phyloP scores from a whole-genome alignment of 306 rosid genomes.

The Glycyrrhiza uralensis region DNA sequence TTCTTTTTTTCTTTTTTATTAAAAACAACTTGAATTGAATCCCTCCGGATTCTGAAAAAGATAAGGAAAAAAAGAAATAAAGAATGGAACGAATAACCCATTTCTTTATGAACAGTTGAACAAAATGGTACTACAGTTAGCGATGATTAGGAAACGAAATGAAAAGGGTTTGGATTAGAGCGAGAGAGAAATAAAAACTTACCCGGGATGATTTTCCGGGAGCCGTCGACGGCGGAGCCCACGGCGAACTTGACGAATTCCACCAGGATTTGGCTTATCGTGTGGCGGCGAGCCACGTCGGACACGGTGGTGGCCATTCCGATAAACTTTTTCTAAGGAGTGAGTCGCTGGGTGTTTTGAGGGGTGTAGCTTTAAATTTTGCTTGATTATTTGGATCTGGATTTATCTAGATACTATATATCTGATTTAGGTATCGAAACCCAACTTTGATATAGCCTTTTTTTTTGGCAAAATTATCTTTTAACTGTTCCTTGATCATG shows the following conservation, averaged over 20 bases:
- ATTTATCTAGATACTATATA: too few relatives aligned
- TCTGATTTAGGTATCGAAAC: too few relatives aligned
- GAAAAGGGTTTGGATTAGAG: neutral
- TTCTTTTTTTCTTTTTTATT: too few relatives aligned
- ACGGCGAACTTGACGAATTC: conserved; percentile 60
- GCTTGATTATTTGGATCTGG: too few relatives aligned
- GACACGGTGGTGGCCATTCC: conserved; percentile 45
- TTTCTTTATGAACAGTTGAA: neutral
- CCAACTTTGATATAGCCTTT: too few relatives aligned
- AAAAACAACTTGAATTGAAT: too few relatives aligned
- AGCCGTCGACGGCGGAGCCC: conserved; percentile 50
- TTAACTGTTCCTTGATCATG: too few relatives aligned
- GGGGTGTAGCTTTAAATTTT: neutral
- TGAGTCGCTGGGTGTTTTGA: neutral
- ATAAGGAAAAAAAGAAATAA: neutral
- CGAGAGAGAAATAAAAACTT: conserved; percentile 11
- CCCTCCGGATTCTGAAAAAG: neutral
- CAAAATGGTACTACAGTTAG: neutral
- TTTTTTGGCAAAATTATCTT: too few relatives aligned
- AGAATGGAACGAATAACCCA: neutral
- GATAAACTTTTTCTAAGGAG: neutral
- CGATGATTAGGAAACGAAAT: neutral
- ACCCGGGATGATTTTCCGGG: conserved; percentile 61
- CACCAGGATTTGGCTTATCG: conserved; percentile 37
- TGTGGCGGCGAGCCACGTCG: conserved; percentile 24